Base-by-base conservation (phyloP, 108 stramenopile species). In the Stephanodiscus triporus region DNA sequence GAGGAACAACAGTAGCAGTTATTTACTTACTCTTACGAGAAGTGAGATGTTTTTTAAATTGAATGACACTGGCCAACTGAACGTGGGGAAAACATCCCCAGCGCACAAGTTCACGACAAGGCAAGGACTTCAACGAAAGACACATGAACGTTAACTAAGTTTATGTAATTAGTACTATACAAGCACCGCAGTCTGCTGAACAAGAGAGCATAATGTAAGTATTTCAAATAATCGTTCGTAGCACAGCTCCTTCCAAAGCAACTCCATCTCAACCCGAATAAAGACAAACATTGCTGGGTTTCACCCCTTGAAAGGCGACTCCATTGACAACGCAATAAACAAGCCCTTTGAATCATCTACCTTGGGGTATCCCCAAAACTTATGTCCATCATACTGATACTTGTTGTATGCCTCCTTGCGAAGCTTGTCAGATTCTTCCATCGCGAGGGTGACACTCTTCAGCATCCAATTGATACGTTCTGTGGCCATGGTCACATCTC, bases 401-500 rank as follows among this genome's bases (percentile, higher is more conserved):
- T 81, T 81, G 13, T 64, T 37, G 37, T 57, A 81, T 20, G 77
- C 76, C 66, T 81, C 80, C 65, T 77, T 76, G 13, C 80, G 62
- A 27, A 78, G 65, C 49, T 64, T 72, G 32, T 81, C 76, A 2
- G 80, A 78, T 55, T 81, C 80, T 22, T 77, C 76, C 76, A 81
- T 81, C 51, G 77, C 76, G 30, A 73, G 40, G 36, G 77, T 73
- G 0, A 81, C 80, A 43, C 75, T 56, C 49, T 73, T 54, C 8
- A 81, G 61, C 54, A 78, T 65, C 76, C 77, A 78, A 50, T 63
- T 72, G 54, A 81, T 64, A 8, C 76, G 70, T 48, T 81, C 72
- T 23, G 76, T 81, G 26, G 80, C 76, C 64, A 77, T 49, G 22
- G 80, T 73, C 22, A 77, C 65, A 62, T 77, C 80, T 67, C 76